A percentile compares a stretch with the other conserved stretches of the same genome.
Evolutionary conservation across 106 monocot genomes (phyloP).

Genomic region (Platanthera guangdongensis): DNA sequence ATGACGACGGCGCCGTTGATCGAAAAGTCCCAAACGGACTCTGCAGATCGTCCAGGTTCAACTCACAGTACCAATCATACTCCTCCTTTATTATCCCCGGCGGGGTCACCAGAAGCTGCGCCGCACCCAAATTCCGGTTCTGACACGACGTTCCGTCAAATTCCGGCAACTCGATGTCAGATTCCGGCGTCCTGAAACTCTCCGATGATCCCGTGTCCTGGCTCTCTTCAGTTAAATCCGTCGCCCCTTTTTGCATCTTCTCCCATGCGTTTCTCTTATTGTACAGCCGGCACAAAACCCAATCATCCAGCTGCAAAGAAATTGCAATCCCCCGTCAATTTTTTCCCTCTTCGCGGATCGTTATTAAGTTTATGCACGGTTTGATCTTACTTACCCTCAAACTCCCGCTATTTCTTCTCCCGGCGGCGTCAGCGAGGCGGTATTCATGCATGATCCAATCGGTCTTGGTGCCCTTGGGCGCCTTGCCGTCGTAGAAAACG

Average conservation of each 20-base stretch:
- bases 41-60: conserved; percentile 9
- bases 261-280: conserved; percentile 37
- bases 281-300: conserved; percentile 39
- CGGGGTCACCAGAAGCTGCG: background rate
- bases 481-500: conserved; percentile 5
- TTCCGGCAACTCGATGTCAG: conserved; percentile 27
- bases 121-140: background rate
- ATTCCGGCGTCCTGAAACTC: conserved; percentile 21
- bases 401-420: conserved; percentile 1
- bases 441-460: conserved; percentile 11
- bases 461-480: background rate
- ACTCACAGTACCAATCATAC: conserved; percentile 5
- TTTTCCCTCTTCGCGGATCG: no score
- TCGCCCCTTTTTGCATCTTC: conserved; percentile 6
- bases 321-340: background rate
- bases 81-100: background rate
- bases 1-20: background rate
- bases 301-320: conserved; percentile 30
- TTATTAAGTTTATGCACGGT: background rate
- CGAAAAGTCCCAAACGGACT: conserved; percentile 2
- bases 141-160: background rate
- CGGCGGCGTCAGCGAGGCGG: conserved; percentile 1
- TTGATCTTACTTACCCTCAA: conserved; percentile 5
- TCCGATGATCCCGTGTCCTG: conserved; percentile 17
- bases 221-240: conserved; percentile 2